Evolutionary conservation across 2,329 filamentous ascomycete genomes (phyloP).

Genomic region (Trichoderma sp.): DNA sequence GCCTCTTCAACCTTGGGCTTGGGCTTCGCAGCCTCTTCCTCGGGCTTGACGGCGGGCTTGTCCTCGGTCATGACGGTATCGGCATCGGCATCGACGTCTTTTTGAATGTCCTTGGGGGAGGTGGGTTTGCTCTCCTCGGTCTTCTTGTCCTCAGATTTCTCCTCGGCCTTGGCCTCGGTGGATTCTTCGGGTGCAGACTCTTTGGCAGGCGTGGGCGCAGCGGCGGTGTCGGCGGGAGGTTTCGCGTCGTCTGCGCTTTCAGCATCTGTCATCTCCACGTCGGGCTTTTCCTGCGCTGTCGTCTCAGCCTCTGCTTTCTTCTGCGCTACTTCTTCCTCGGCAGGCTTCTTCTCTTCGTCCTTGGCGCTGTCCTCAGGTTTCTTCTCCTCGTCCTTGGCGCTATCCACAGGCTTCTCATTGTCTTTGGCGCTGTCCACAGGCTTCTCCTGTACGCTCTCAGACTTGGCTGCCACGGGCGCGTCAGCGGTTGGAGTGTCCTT

Average conservation of each 20-base stretch:
- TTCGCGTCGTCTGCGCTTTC: not conserved
- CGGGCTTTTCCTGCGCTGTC: constrained; percentile 27
- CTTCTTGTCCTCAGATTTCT: constrained; percentile 14
- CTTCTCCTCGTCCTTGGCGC: not conserved
- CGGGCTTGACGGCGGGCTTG: constrained; percentile 30
- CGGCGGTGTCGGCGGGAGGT: not conserved
- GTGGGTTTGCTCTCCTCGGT: constrained; percentile 28
- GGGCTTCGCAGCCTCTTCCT: constrained; percentile 32
- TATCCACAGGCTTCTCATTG: not conserved
- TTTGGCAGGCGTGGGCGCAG: constrained; percentile 1
- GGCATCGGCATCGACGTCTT: constrained; percentile 4
- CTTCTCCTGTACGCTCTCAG: constrained; percentile 18
- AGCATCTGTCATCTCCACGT: constrained; percentile 36
- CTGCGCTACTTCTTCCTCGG: constrained; percentile 14
- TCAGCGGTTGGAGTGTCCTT: constrained; percentile 26
- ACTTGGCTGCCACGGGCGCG: not conserved
- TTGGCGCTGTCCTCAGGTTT: constrained; percentile 10
- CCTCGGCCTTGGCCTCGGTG: constrained; percentile 16
- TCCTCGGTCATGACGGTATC: constrained; percentile 39
- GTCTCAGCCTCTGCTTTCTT: constrained; percentile 4
- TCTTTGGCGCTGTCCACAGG: not conserved
- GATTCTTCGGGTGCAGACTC: constrained; percentile 17
- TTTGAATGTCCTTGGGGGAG: not conserved
- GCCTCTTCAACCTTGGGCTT: constrained; percentile 29
- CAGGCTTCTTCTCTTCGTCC: constrained; percentile 24